A percentile compares a stretch with the other conserved stretches of the same genome.
These are phyloP conservation scores for Termitomyces sp. DNA, from an alignment of 768 basidiomycete genomes.

Conservation along the genomic window DNA sequence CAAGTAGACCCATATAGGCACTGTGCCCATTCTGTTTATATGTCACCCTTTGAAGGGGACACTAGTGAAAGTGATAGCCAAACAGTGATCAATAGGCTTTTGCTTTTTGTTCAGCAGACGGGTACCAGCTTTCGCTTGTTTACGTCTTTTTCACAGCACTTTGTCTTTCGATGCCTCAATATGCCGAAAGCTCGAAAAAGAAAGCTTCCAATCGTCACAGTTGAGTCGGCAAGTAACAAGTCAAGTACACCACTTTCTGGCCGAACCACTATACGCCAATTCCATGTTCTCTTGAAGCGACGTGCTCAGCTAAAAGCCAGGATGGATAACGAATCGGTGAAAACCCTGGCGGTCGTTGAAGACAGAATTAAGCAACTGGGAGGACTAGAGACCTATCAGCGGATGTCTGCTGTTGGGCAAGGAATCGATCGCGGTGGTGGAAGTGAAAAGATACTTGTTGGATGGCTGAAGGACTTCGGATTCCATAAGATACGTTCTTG, in stretches of 20 bases:
- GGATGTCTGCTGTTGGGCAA: constrained; percentile 80
- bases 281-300: constrained; percentile 75
- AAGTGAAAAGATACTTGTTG: constrained; percentile 73
- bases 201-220: constrained; percentile 28
- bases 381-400: constrained; percentile 77
- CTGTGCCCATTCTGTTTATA: constrained; percentile 89
- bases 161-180: background rate
- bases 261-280: constrained; percentile 70
- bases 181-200: constrained; percentile 35
- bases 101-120: constrained; percentile 21
- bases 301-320: constrained; percentile 42
- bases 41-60: constrained; percentile 87
- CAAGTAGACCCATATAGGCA: too few relatives aligned
- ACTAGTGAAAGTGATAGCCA: constrained; percentile 3
- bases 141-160: background rate
- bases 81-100: constrained; percentile 2
- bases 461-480: constrained; percentile 63
- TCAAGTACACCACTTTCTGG: constrained; percentile 58
- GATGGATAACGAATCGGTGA: constrained; percentile 16
- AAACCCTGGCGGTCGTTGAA: constrained; percentile 48
- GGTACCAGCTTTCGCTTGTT: background rate
- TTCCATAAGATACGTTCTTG: constrained; percentile 22
- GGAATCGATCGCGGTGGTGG: constrained; percentile 81
- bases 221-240: constrained; percentile 16
- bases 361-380: constrained; percentile 64